Conservation (phyloP, 2,329 filamentous ascomycete species). For the Sporothrix curviconia region DNA sequence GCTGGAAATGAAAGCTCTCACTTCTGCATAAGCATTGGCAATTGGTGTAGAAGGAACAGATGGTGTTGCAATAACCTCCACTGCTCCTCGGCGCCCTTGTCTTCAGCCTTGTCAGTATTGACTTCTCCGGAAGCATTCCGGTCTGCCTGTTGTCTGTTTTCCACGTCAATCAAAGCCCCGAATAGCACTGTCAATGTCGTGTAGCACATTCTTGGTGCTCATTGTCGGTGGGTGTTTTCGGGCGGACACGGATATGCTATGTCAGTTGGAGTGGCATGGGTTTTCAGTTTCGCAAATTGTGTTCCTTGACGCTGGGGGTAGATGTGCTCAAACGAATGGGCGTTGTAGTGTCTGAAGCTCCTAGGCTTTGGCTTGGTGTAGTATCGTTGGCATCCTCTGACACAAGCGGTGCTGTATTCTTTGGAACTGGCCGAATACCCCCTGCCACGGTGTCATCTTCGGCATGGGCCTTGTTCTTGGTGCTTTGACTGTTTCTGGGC, state of each 20-base stretch:
- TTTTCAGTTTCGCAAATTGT: too few species aligned
- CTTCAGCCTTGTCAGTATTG: neutral
- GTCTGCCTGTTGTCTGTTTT: neutral
- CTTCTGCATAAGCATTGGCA: constrained; percentile 16
- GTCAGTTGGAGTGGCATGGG: too few species aligned
- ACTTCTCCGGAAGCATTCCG: neutral
- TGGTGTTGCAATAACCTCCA: neutral
- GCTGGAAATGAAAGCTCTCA: constrained; percentile 14
- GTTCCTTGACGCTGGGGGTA: neutral
- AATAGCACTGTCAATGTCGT: constrained; percentile 17
- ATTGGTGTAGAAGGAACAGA: constrained; percentile 17
- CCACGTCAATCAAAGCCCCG: constrained; percentile 10
- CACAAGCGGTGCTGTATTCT: too few species aligned
- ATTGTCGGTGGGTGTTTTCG: neutral
- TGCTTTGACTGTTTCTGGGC: neutral
- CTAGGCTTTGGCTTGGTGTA: too few species aligned
- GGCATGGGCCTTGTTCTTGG: neutral
- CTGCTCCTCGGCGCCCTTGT: neutral
- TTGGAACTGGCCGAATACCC: too few species aligned
- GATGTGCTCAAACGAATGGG: neutral
- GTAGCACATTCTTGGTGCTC: neutral
- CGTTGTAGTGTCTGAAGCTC: neutral
- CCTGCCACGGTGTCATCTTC: neutral
- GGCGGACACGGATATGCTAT: too few species aligned
- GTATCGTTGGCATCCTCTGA: too few species aligned